Evolutionary conservation across 345 rosid genomes (phyloP).

Genomic region (Hypericum androsaemum): DNA sequence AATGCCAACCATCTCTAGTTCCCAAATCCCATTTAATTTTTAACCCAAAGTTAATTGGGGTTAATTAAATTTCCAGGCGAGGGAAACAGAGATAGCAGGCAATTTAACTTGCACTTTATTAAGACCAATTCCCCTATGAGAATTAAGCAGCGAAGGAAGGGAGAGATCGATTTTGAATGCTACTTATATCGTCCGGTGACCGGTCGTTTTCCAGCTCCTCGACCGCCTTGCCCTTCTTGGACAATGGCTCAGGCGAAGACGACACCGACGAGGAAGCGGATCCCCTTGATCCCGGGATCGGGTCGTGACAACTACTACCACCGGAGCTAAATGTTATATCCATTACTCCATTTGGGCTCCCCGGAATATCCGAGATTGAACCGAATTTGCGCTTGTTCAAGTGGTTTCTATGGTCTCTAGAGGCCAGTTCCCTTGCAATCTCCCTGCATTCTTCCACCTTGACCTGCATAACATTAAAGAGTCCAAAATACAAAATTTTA

Average conservation of each 20-base stretch:
- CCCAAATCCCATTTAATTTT: slow-evolving; percentile 1
- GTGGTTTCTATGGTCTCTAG: slow-evolving; percentile 7
- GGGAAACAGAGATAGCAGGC: slow-evolving; percentile 51
- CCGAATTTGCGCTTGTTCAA: slow-evolving; percentile 54
- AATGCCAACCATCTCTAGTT: slow-evolving; percentile 56
- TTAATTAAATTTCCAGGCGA: neutral
- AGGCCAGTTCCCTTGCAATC: slow-evolving; percentile 33
- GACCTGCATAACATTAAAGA: slow-evolving; percentile 32
- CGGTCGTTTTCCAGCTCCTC: slow-evolving; percentile 10
- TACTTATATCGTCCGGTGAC: slow-evolving; percentile 19
- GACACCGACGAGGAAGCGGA: slow-evolving; percentile 25
- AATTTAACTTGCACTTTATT: slow-evolving; percentile 30
- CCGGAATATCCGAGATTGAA: slow-evolving; percentile 20
- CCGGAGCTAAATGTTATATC: slow-evolving; percentile 42
- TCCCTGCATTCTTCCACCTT: slow-evolving; percentile 40
- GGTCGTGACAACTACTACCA: slow-evolving; percentile 20
- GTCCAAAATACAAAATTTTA: neutral
- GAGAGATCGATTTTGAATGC: too few species aligned
- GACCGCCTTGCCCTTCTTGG: slow-evolving; percentile 35
- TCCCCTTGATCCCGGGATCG: too few species aligned
- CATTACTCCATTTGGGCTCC: slow-evolving; percentile 63
- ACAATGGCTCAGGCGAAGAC: slow-evolving; percentile 47
- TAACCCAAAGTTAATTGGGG: neutral
- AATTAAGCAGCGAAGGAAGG: slow-evolving; percentile 10
- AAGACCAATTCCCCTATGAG: slow-evolving; percentile 2